Conservation (phyloP, 148 eudicot genomes). For the Persicaria maculosa region DNA sequence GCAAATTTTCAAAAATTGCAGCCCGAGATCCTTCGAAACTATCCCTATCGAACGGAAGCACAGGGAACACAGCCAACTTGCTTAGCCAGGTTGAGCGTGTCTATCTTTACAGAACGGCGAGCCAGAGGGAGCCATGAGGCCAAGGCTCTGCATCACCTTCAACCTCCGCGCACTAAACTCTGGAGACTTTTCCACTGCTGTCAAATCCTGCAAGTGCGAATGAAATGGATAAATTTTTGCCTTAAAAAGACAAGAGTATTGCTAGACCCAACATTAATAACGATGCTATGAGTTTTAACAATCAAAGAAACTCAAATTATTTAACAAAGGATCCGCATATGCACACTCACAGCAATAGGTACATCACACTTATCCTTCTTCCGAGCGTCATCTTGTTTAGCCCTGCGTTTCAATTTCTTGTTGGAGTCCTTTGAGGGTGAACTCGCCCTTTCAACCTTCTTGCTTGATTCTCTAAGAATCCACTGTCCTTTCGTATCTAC, state of each 20-base stretch:
- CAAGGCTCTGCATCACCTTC: constrained; percentile 70
- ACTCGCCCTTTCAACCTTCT: constrained; percentile 6
- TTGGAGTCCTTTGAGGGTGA: background rate
- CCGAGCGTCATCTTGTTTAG: background rate
- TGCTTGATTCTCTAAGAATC: background rate
- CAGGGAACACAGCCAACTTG: background rate
- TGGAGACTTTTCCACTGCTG: constrained; percentile 19
- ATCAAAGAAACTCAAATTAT: no score
- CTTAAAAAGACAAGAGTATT: no score
- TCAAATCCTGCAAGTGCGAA: constrained; percentile 21
- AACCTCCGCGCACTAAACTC: constrained; percentile 41
- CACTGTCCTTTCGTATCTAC: background rate
- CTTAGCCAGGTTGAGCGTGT: constrained; percentile 4
- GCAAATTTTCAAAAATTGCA: background rate
- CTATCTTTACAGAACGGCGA: constrained; percentile 44
- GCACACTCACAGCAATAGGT: constrained; percentile 8
- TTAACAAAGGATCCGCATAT: background rate
- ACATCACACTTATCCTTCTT: background rate
- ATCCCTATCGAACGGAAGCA: background rate
- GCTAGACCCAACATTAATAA: no score
- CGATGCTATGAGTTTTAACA: background rate
- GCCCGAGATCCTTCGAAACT: background rate
- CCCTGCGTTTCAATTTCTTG: background rate
- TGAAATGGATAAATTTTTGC: background rate
- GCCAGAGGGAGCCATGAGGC: constrained; percentile 57